Percentiles rank a stretch among this genome's conserved stretches.
Conservation (phyloP, 1,139 yeast genomes). For the Geotrichum restrictum region DNA sequence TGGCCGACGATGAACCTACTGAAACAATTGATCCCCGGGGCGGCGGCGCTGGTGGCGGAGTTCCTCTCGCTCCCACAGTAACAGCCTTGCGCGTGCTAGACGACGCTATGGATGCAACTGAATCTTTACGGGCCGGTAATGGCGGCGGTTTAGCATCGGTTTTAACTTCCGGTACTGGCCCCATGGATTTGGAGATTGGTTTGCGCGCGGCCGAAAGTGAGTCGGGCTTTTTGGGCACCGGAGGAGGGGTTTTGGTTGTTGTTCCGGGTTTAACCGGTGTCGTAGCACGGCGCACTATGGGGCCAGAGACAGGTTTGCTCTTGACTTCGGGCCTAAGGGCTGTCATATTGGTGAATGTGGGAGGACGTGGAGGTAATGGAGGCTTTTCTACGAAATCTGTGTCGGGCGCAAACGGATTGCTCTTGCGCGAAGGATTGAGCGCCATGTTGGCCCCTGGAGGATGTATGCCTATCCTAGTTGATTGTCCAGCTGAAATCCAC, state of each 20-base stretch:
- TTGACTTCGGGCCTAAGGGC: constrained; percentile 10
- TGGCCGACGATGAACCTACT: not conserved
- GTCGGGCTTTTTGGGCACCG: constrained; percentile 25
- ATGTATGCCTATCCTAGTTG: constrained; percentile 58
- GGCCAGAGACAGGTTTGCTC: not conserved
- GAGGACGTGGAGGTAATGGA: constrained; percentile 21
- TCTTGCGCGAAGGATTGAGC: constrained; percentile 59
- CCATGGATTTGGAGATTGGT: constrained; percentile 4
- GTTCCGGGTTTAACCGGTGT: constrained; percentile 1
- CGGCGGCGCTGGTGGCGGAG: constrained; percentile 19
- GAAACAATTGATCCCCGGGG: constrained; percentile 4
- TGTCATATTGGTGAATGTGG: constrained; percentile 8
- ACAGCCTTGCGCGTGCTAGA: not conserved
- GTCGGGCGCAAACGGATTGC: constrained; percentile 61
- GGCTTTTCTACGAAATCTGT: constrained; percentile 31
- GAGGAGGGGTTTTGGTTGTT: constrained; percentile 23
- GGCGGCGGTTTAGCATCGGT: constrained; percentile 13
- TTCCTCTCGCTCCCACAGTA: not conserved
- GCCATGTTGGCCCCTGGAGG: constrained; percentile 43
- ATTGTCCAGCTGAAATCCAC: constrained; percentile 84
- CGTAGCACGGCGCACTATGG: not conserved
- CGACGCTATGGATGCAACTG: constrained; percentile 1
- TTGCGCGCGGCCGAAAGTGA: constrained; percentile 11
- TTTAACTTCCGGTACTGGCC: constrained; percentile 13
- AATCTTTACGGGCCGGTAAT: constrained; percentile 18